Evolutionary conservation across 2,329 filamentous ascomycete species (phyloP).

Genomic region (Talaromyces islandicus): DNA sequence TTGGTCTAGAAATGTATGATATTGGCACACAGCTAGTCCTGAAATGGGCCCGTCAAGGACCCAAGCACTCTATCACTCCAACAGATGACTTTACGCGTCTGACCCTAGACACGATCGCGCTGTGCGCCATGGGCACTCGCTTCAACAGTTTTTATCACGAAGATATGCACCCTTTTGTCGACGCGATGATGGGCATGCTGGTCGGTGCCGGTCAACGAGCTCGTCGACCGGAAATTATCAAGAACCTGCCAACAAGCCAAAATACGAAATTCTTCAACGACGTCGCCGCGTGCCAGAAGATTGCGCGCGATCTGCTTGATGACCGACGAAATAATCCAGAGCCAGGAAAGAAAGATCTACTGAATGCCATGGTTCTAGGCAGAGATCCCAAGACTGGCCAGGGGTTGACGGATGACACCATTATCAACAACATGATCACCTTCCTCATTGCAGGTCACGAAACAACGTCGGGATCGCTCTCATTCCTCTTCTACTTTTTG

Average conservation of each 20-base stretch:
- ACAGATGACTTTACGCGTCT: slow-evolving; percentile 67
- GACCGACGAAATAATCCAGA: slow-evolving; percentile 49
- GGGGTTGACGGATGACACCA: slow-evolving; percentile 56
- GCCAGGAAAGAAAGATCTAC: slow-evolving; percentile 56
- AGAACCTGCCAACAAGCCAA: slow-evolving; percentile 36
- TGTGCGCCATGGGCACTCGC: slow-evolving; percentile 65
- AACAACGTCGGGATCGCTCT: slow-evolving; percentile 63
- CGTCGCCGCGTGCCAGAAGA: slow-evolving; percentile 44
- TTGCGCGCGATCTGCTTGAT: slow-evolving; percentile 56
- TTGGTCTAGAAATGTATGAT: slow-evolving; percentile 32
- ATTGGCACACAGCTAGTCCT: slow-evolving; percentile 33
- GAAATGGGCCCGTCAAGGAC: slow-evolving; percentile 46
- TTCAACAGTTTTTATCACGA: slow-evolving; percentile 72
- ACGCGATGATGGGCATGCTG: slow-evolving; percentile 61
- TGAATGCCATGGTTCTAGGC: slow-evolving; percentile 64
- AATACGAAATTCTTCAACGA: slow-evolving; percentile 27
- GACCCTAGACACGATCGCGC: slow-evolving; percentile 64
- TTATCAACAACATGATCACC: slow-evolving; percentile 66
- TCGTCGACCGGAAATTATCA: slow-evolving; percentile 42
- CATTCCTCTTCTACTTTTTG: slow-evolving; percentile 60
- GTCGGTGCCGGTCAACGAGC: slow-evolving; percentile 49
- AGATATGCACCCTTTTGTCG: slow-evolving; percentile 63
- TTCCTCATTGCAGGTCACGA: slow-evolving; percentile 68
- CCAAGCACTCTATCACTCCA: slow-evolving; percentile 51
- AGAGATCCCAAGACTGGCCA: slow-evolving; percentile 62